These are phyloP conservation scores for Lachnellula arida DNA, from an alignment of 2,329 filamentous ascomycete species.

Conservation along the genomic window DNA sequence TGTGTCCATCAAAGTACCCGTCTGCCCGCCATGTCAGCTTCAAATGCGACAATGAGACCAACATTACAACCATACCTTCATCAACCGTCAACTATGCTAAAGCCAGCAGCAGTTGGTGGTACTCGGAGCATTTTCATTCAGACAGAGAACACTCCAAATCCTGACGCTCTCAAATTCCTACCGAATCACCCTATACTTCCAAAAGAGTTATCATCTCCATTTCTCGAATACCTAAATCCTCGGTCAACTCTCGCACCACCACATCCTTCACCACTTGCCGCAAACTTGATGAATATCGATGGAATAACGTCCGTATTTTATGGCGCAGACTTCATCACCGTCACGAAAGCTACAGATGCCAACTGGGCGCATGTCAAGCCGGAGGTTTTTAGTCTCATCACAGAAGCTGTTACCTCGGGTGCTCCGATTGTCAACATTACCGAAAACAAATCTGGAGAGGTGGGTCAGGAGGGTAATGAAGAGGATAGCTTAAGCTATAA, in stretches of 20 bases:
- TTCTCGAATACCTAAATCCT: slow-evolving; percentile 87
- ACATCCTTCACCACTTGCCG: slow-evolving; percentile 84
- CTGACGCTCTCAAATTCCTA: slow-evolving; percentile 94
- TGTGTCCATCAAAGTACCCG: slow-evolving; percentile 40
- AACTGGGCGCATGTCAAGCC: slow-evolving; percentile 95
- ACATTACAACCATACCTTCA: slow-evolving; percentile 36
- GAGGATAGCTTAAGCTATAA: slow-evolving; percentile 76
- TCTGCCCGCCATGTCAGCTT: slow-evolving; percentile 43
- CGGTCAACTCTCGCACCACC: slow-evolving; percentile 84
- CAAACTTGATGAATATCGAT: slow-evolving; percentile 87
- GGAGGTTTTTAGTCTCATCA: slow-evolving; percentile 92
- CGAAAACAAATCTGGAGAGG: slow-evolving; percentile 54
- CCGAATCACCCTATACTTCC: slow-evolving; percentile 86
- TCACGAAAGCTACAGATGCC: slow-evolving; percentile 82
- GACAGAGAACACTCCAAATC: slow-evolving; percentile 89
- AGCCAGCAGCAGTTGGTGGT: slow-evolving; percentile 35
- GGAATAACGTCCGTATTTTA: slow-evolving; percentile 95
- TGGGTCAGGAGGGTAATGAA: slow-evolving; percentile 42
- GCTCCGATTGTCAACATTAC: slow-evolving; percentile 72
- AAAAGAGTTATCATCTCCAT: slow-evolving; percentile 64
- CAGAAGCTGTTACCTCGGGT: slow-evolving; percentile 81
- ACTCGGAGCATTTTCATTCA: slow-evolving; percentile 92
- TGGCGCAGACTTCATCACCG: slow-evolving; percentile 91
- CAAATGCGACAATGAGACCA: slow-evolving; percentile 42
- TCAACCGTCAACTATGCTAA: slow-evolving; percentile 37